Percentiles rank a stretch among this genome's conserved stretches.
These are phyloP conservation scores for Volvox africanus DNA, from an alignment of 139 green algal genomes.

Conservation along the genomic window DNA sequence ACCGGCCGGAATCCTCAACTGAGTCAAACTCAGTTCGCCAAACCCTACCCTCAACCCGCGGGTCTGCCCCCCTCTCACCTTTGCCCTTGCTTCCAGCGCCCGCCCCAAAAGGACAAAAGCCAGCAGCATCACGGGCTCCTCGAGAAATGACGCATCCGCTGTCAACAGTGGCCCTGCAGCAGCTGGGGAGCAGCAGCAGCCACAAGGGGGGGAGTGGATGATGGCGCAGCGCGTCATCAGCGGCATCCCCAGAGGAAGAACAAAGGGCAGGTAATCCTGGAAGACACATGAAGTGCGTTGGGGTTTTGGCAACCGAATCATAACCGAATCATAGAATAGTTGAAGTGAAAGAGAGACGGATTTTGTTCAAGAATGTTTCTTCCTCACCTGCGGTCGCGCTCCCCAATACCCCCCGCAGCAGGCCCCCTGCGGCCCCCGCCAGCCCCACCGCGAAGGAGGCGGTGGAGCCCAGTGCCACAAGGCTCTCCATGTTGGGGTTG, in stretches of 20 bases:
- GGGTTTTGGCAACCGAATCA: no score
- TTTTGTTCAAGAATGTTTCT: no score
- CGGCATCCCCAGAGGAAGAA: no score
- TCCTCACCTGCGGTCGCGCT: neutral
- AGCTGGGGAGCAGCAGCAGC: neutral
- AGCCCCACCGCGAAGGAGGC: slow-evolving; percentile 77
- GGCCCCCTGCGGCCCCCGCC: slow-evolving; percentile 23
- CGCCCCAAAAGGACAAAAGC: slow-evolving; percentile 94
- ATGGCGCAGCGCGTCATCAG: no score
- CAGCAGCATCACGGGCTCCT: slow-evolving; percentile 97
- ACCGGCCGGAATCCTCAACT: no score
- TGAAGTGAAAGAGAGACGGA: no score
- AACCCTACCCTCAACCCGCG: no score
- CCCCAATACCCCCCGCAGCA: neutral
- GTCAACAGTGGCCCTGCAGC: slow-evolving; percentile 60
- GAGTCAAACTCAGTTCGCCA: no score
- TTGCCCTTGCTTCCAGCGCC: slow-evolving; percentile 84
- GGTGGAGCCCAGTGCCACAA: slow-evolving; percentile 85
- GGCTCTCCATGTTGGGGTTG: slow-evolving; percentile 93
- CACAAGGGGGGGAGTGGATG: no score
- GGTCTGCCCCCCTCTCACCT: slow-evolving; percentile 51
- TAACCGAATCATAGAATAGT: no score
- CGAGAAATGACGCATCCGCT: slow-evolving; percentile 84
- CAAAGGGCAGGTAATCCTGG: no score
- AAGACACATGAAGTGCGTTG: no score